Base-by-base conservation (phyloP, 2,329 filamentous ascomycete species). In the Penicillium sp. region DNA sequence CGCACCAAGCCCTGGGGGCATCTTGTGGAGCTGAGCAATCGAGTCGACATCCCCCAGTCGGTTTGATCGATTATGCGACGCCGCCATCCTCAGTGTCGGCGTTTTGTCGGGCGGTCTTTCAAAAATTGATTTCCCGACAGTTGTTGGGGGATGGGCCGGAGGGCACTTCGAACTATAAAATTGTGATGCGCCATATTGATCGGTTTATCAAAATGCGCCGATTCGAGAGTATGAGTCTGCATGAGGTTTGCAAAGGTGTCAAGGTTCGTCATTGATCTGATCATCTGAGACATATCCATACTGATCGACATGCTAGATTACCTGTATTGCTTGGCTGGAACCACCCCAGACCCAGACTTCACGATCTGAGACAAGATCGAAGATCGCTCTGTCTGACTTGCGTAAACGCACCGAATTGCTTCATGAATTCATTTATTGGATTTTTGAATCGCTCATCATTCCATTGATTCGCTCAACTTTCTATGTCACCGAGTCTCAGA, bases 401-500 rank as follows among this genome's bases (percentile, higher is more conserved):
- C 75, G 77, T 6, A 97, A 97, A 72, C 86, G 92, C 10, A 78
- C 77, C 24, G 89, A 97, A 66, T 80, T 97, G 0, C 83, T 97
- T 45, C 75, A 86, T 49, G 94, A 99, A 70, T 86, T 97, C 54
- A 66, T 97, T 6, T 97, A 97, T 75, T 99, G 92, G 69, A 61
- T 96, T 4, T 94, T 99, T 65, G 94, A 99, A 72, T 97, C 92
- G 0, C 80, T 97, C 21, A 69, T 99, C 52, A 89, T 97, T 63
- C 93, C 94, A 9, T 80, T 99, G 7, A 83, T 97, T 45, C 85
- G 90, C 32, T 86, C 84, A 58, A 92, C 94, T 66, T 99, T 99
- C 66, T 93, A 97, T 67, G 89, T 97, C 36, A 99, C 94, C 0
- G 94, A 99, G 71, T 94, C 92, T 0, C 92, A 85, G 58, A 79